phyloP scores from a whole-genome alignment of 257 asterid genomes.

The Plectranthus barbatus region DNA sequence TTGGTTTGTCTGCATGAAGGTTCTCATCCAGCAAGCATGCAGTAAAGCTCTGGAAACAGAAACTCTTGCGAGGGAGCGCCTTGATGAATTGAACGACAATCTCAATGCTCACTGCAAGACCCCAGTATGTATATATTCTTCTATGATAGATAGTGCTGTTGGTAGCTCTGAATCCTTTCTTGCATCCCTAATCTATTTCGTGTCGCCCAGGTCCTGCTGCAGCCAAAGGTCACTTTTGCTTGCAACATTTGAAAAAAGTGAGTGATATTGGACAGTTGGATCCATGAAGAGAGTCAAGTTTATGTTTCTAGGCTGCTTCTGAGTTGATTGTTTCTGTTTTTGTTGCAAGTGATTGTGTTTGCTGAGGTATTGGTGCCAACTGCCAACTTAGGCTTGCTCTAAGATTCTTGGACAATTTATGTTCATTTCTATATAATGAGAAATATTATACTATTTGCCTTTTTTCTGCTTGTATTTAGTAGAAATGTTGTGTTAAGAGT shows the following conservation, averaged over 20 bases:
- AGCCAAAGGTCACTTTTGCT: slow-evolving; percentile 56
- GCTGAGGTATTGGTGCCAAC: too few relatives aligned
- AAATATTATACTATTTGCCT: too few relatives aligned
- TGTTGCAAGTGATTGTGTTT: too few relatives aligned
- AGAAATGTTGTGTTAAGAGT: too few relatives aligned
- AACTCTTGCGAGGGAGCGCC: slow-evolving; percentile 45
- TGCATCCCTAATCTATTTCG: too few relatives aligned
- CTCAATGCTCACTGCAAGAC: slow-evolving; percentile 55
- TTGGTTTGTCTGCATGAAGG: slow-evolving; percentile 15
- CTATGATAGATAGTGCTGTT: not conserved
- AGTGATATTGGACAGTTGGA: slow-evolving; percentile 10
- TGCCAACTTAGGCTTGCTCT: too few relatives aligned
- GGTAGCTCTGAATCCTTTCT: too few relatives aligned
- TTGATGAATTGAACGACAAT: slow-evolving; percentile 50
- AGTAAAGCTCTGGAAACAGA: slow-evolving; percentile 40
- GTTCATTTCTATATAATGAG: too few relatives aligned
- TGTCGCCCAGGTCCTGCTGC: slow-evolving; percentile 51
- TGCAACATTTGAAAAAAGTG: slow-evolving; percentile 10
- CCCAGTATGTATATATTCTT: slow-evolving; percentile 36
- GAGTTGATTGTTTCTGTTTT: not conserved
- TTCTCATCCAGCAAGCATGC: slow-evolving; percentile 48
- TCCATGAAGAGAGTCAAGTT: not conserved
- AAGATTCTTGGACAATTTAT: too few relatives aligned
- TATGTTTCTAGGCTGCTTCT: too few relatives aligned
- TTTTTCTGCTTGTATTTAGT: too few relatives aligned